Base-by-base conservation (phyloP, 2,329 filamentous ascomycete species). In the Dothideomycetidae sp. region DNA sequence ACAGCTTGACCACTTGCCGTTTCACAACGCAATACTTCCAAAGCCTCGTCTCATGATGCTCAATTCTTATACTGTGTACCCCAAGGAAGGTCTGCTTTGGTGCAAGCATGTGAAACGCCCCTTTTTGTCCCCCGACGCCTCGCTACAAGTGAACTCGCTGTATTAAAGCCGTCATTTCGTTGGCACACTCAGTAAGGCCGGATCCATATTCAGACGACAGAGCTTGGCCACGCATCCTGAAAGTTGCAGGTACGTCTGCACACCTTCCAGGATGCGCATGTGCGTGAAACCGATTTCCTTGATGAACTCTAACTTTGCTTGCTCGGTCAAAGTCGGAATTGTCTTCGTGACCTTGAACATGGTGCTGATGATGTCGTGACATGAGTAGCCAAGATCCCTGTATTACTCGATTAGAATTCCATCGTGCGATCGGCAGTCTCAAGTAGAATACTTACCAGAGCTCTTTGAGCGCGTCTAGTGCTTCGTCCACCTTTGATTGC, bases 341-440 rank as follows among this genome's bases (percentile, higher is more conserved):
- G 85, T 92, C 67, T 96, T 98, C 31, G 90, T 96, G 42, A 98
- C 90, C 53, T 80, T 78, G 68, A 98, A 96, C 90, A 98, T 98
- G 44, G 88, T 98, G 62, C 81, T 92, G 59, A 98, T 92, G 50
- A 98, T 93, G 58, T 98, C 90, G 63, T 98, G 88, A 50, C 84
- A 92, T n/a, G 84, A 93, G 63, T 98, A 98, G 10, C 90, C 90
- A 42, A 96, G 64, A 43, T 80, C 75, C 71, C 68, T 71, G 42
- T n/a, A 39, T 13, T 13, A 18, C 5, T 10, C 31, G 18, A n/a
- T n/a, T n/a, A n/a, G n/a, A n/a, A n/a, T n/a, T n/a, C n/a, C n/a
- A n/a, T n/a, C n/a, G n/a, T n/a, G 16, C 2, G 30, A 15, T n/a
- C 15, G 31, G 11, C n/a, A n/a, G n/a, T n/a, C n/a, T n/a, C n/a